Evolutionary conservation across 768 basidiomycete genomes (phyloP), one percentile per base, ranked within the genome.

Genomic region (Pholiota molesta): DNA sequence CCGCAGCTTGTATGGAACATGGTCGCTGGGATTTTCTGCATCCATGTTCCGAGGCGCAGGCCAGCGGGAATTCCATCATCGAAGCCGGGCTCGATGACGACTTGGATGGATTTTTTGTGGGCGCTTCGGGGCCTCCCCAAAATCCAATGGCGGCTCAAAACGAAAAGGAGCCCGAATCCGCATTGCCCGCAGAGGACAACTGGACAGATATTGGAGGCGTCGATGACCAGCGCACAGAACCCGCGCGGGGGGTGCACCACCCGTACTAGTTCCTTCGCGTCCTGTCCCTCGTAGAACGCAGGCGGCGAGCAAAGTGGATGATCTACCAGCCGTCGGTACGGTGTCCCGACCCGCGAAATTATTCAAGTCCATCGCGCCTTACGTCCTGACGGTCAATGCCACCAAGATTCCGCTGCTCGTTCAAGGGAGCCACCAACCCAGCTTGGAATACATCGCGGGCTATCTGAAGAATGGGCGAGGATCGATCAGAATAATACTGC

Each of bases 381-480:
- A 77, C 54, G 68, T 75, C 31, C 62, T 80, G 54, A 73, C 72
- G n/a, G 68, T 78, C 19, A 74, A 77, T 35, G 65, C 71, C 7
- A 68, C 68, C 4, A 66, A 66, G 14, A 55, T 63, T 45, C 66
- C 69, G 0, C 66, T 79, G 28, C 52, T 71, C 29, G 64, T 80
- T 17, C 74, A 77, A 57, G 71, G 74, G 55, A 79, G 77, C 62
- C 78, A 79, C 56, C 75, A 78, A 52, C 66, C 71, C 2, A 78
- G 73, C 40, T 69, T 80, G 3, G 74, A 78, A 28, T 65, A 77
- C 3, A 59, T 79, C 19, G 70, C 68, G 13, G 55, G 67, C 10
- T 80, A 80, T 61, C 63, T 79, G 61, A 73, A 74, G 19, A 79
- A 58, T 79, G 77, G 76, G 74, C 69, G 0, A 75, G 69, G 49